Base-by-base conservation (phyloP, 2,329 filamentous ascomycete species). In the Fusarium subglutinans region DNA sequence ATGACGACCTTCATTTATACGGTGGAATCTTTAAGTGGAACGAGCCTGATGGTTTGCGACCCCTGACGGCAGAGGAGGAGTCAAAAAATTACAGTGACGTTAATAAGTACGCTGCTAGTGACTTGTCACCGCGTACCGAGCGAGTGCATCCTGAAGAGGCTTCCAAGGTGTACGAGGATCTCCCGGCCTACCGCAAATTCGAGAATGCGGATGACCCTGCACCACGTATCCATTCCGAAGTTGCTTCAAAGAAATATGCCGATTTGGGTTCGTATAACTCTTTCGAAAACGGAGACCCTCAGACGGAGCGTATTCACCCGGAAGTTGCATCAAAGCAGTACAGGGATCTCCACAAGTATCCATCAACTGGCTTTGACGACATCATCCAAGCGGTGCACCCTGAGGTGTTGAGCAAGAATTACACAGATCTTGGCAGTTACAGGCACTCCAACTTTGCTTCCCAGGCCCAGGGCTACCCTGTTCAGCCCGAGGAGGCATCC, bases 341-440 rank as follows among this genome's bases (percentile, higher is more conserved):
- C 56, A 69, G 78, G 44, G 82, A 84, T 50, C 76, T 83, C 20
- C 55, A 73, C 20, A 72, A 77, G 28, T 83, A 83, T 50, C 77
- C 80, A 8, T 59, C 69, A 17, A 73, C 74, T n/a, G 80, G 80
- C 13, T 81, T 75, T 38, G 78, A 81, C 57, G 80, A 82, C 63
- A 70, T 73, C 8, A 43, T 65, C 7, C 66, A 73, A 48, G 76
- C 69, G 6, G 63, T 80, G n/a, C 81, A 82, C n/a, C 79, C 83
- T 15, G 83, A 84, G 68, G 82, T 84, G 66, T 69, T 79, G 50
- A 81, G 81, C 33, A 85, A 84, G 63, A 71, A 78, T 11, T 84
- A 86, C 48, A 77, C 80, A 14, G 86, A 87, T 61, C 79, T 87
- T 56, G 78, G 80, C 59, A 79, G 82, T 63, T 87, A 87, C 70